phyloP scores from a whole-genome alignment of 2,329 filamentous ascomycete genomes.

The Trichophyton schoenleinii region DNA sequence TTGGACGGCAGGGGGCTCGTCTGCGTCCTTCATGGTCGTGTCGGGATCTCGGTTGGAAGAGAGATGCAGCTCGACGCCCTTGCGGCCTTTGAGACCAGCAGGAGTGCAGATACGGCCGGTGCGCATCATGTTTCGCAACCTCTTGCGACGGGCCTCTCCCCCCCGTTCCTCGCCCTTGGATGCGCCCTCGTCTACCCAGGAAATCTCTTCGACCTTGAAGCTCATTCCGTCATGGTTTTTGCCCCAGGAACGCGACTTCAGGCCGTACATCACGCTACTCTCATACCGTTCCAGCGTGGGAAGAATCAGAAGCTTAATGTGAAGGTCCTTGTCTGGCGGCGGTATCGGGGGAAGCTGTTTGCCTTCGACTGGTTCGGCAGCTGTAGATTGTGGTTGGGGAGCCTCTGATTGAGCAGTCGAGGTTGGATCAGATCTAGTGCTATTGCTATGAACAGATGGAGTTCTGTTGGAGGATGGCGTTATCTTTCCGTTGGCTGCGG shows the following conservation, averaged over 20 bases:
- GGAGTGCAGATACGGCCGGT: constrained; percentile 33
- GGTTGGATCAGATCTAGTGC: constrained; percentile 5
- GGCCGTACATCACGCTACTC: constrained; percentile 62
- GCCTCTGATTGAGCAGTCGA: neutral
- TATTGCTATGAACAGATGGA: neutral
- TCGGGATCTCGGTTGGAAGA: neutral
- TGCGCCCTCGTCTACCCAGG: constrained; percentile 68
- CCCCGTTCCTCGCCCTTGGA: constrained; percentile 35
- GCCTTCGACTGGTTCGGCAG: constrained; percentile 12
- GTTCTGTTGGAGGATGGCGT: constrained; percentile 7
- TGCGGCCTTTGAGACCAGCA: constrained; percentile 13
- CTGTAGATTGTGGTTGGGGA: neutral
- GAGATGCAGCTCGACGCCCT: constrained; percentile 7
- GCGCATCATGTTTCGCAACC: constrained; percentile 35
- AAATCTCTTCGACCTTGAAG: constrained; percentile 67
- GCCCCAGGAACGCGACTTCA: constrained; percentile 70
- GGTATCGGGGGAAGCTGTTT: constrained; percentile 34
- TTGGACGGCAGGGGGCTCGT: neutral
- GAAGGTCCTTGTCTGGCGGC: constrained; percentile 59
- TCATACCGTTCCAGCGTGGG: constrained; percentile 67
- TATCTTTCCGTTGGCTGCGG: constrained; percentile 3
- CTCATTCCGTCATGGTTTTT: constrained; percentile 74
- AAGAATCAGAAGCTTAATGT: constrained; percentile 75
- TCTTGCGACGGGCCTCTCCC: constrained; percentile 37
- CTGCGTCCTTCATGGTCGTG: neutral